These are phyloP conservation scores for Colletotrichum paranaense DNA, from an alignment of 2,329 filamentous ascomycete species.

Conservation along the genomic window DNA sequence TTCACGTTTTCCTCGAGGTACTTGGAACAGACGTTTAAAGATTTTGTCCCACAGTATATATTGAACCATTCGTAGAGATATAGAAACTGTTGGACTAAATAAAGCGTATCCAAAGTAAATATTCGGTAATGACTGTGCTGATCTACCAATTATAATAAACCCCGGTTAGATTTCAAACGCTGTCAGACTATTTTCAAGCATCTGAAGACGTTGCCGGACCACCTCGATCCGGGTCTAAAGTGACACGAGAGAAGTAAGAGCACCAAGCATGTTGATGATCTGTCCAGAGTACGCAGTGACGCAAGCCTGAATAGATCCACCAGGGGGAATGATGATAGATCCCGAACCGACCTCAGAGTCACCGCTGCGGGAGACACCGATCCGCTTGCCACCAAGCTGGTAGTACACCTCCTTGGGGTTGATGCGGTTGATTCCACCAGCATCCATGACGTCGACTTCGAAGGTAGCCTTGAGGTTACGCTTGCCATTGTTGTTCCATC, in stretches of 20 bases:
- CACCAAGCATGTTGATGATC: slow-evolving; percentile 2
- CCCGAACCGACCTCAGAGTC: slow-evolving; percentile 12
- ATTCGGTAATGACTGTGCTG: too few relatives aligned
- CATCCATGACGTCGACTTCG: slow-evolving; percentile 12
- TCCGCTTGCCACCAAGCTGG: slow-evolving; percentile 4
- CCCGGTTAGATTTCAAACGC: too few relatives aligned
- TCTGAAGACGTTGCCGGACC: too few relatives aligned
- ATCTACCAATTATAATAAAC: too few relatives aligned
- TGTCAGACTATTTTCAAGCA: too few relatives aligned
- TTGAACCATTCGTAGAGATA: too few relatives aligned
- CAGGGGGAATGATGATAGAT: slow-evolving; percentile 1
- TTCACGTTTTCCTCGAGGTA: too few relatives aligned
- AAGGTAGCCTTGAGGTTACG: slow-evolving; percentile 1
- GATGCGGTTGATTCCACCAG: slow-evolving; percentile 5
- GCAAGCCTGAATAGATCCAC: slow-evolving; percentile 8
- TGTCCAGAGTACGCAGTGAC: neutral
- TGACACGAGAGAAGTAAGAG: neutral
- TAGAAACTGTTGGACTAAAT: too few relatives aligned
- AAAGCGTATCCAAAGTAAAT: too few relatives aligned
- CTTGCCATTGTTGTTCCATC: slow-evolving; percentile 18
- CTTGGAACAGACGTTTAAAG: too few relatives aligned
- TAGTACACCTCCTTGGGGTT: slow-evolving; percentile 1
- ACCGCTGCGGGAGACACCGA: neutral
- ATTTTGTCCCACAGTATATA: too few relatives aligned
- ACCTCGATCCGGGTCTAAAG: neutral